These are phyloP conservation scores for Calonectria hongkongensis DNA, from an alignment of 2,329 filamentous ascomycete genomes.

Conservation along the genomic window DNA sequence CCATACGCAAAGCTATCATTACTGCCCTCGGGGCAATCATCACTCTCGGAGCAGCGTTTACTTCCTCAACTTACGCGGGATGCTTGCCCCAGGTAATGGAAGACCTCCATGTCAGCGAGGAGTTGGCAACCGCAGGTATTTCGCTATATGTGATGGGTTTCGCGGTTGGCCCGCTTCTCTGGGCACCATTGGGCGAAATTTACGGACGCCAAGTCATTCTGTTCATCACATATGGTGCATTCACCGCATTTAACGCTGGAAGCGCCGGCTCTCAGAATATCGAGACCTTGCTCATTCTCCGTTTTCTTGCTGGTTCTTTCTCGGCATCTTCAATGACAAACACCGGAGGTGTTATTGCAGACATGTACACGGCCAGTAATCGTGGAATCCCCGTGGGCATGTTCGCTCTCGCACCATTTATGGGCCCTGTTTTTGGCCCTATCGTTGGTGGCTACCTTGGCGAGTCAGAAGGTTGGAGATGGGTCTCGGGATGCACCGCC, in stretches of 20 bases:
- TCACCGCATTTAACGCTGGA: constrained; percentile 84
- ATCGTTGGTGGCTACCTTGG: constrained; percentile 81
- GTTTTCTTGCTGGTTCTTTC: constrained; percentile 84
- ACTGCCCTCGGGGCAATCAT: constrained; percentile 33
- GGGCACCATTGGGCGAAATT: constrained; percentile 84
- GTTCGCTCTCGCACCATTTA: constrained; percentile 85
- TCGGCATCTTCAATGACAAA: constrained; percentile 89
- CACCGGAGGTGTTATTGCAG: constrained; percentile 85
- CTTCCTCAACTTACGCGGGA: constrained; percentile 29
- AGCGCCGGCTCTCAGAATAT: constrained; percentile 85
- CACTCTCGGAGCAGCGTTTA: constrained; percentile 26
- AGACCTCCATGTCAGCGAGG: not conserved
- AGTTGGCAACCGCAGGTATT: constrained; percentile 32
- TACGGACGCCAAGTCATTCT: constrained; percentile 78
- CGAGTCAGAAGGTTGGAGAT: constrained; percentile 82
- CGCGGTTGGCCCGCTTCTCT: constrained; percentile 82
- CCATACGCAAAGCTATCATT: constrained; percentile 14
- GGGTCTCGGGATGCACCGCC: constrained; percentile 88
- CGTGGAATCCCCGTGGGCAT: constrained; percentile 88
- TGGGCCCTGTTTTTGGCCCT: constrained; percentile 74
- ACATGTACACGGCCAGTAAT: constrained; percentile 86
- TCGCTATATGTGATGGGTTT: constrained; percentile 50
- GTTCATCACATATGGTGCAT: constrained; percentile 74
- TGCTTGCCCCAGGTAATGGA: constrained; percentile 25
- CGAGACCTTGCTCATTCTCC: constrained; percentile 82